These are phyloP conservation scores for Mycena olivaceomarginata DNA, from an alignment of 768 basidiomycete genomes.

Conservation along the genomic window DNA sequence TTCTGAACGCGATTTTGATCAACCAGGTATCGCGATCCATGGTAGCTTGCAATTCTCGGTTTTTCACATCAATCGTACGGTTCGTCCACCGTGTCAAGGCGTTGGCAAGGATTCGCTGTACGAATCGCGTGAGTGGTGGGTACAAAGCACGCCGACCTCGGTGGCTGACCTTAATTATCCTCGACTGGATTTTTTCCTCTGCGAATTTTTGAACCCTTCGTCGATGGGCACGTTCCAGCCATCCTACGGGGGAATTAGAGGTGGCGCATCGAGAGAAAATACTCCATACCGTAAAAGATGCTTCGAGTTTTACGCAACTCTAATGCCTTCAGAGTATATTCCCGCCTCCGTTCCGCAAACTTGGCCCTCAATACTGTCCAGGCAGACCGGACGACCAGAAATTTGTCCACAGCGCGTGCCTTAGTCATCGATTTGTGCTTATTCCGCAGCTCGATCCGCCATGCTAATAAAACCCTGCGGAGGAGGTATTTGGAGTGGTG, in stretches of 20 bases:
- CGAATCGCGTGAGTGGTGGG: neutral
- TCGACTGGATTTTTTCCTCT: conserved; percentile 28
- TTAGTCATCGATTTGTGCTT: conserved; percentile 70
- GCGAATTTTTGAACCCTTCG: conserved; percentile 30
- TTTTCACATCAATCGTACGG: conserved; percentile 83
- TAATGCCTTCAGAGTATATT: conserved; percentile 65
- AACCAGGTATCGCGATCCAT: conserved; percentile 27
- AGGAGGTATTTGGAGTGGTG: conserved; percentile 65
- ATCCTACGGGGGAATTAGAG: conserved; percentile 32
- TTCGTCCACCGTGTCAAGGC: conserved; percentile 80
- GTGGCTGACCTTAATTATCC: conserved; percentile 29
- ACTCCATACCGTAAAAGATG: conserved; percentile 56
- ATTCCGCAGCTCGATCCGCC: conserved; percentile 74
- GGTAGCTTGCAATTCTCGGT: conserved; percentile 78
- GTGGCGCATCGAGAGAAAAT: neutral
- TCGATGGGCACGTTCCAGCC: conserved; percentile 38
- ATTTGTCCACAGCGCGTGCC: conserved; percentile 73
- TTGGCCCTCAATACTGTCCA: conserved; percentile 71
- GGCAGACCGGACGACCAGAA: conserved; percentile 67
- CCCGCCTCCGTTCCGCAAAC: conserved; percentile 64
- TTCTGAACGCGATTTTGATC: conserved; percentile 74
- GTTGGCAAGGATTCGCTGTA: conserved; percentile 71
- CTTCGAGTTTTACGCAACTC: conserved; percentile 53
- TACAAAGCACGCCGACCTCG: neutral
- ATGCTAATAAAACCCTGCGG: conserved; percentile 65